Conservation (phyloP, 495 filamentous ascomycete genomes). For the Aspergillus homomorphus region DNA sequence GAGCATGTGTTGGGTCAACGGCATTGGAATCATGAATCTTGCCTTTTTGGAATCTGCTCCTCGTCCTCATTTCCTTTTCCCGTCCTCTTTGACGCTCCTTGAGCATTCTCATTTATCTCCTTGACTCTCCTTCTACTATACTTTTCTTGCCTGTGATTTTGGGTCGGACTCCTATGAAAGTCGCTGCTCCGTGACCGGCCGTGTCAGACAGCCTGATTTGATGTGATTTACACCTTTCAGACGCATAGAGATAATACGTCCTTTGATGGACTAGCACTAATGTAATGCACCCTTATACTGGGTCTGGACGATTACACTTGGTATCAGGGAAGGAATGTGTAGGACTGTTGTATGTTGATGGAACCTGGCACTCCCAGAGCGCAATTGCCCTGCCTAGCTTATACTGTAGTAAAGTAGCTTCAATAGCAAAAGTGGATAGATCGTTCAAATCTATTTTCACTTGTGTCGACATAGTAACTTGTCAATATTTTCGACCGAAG, state of each 20-base stretch:
- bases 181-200: neutral
- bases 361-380: no score
- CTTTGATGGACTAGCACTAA: conserved; percentile 10
- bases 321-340: neutral
- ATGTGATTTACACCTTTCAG: conserved; percentile 13
- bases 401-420: no score
- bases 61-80: conserved; percentile 5
- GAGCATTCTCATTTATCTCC: conserved; percentile 13
- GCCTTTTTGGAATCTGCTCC: conserved; percentile 16
- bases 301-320: neutral
- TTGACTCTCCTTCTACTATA: conserved; percentile 9
- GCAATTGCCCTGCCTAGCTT: no score
- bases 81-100: conserved; percentile 1
- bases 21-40: conserved; percentile 8
- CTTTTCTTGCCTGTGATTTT: neutral
- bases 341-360: neutral
- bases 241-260: conserved; percentile 19
- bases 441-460: no score
- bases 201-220: conserved; percentile 14
- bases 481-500: no score
- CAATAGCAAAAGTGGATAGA: no score
- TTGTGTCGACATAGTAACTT: no score
- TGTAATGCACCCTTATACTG: conserved; percentile 10
- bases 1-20: conserved; percentile 22
- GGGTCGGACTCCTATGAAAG: neutral